Conservation (phyloP, 1,284 basidiomycete species). For the Rhodotorula sp. region DNA sequence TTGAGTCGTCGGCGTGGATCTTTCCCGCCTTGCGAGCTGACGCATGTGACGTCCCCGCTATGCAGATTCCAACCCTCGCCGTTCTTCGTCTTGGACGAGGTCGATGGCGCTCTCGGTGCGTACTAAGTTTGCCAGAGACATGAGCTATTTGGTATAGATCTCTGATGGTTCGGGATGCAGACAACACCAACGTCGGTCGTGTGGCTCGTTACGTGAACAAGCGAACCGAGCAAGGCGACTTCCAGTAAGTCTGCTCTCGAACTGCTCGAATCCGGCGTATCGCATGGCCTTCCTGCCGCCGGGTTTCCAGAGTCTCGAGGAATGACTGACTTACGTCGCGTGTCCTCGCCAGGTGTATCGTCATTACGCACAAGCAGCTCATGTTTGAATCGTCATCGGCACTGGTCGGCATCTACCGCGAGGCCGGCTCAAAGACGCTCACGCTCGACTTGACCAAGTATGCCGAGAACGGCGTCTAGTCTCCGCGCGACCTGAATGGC, state of each 20-base stretch:
- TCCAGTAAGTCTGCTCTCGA: slow-evolving; percentile 23
- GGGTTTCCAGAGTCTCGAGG: neutral
- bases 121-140: neutral
- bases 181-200: slow-evolving; percentile 92
- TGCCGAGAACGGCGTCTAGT: slow-evolving; percentile 10
- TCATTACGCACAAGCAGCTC: slow-evolving; percentile 79
- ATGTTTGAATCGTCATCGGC: slow-evolving; percentile 43
- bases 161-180: neutral
- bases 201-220: slow-evolving; percentile 84
- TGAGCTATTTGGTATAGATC: neutral
- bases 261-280: neutral
- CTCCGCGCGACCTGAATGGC: neutral
- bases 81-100: slow-evolving; percentile 98
- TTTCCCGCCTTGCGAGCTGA: no score
- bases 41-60: no score
- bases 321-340: neutral
- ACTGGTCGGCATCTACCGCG: slow-evolving; percentile 43
- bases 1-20: neutral
- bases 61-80: slow-evolving; percentile 90
- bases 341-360: slow-evolving; percentile 63
- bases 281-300: neutral
- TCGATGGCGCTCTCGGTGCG: slow-evolving; percentile 81
- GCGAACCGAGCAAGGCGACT: slow-evolving; percentile 59
- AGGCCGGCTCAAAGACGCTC: slow-evolving; percentile 41
- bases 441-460: slow-evolving; percentile 42